These are phyloP conservation scores for Cicer bijugum DNA, from an alignment of 306 rosid genomes.

Conservation along the genomic window DNA sequence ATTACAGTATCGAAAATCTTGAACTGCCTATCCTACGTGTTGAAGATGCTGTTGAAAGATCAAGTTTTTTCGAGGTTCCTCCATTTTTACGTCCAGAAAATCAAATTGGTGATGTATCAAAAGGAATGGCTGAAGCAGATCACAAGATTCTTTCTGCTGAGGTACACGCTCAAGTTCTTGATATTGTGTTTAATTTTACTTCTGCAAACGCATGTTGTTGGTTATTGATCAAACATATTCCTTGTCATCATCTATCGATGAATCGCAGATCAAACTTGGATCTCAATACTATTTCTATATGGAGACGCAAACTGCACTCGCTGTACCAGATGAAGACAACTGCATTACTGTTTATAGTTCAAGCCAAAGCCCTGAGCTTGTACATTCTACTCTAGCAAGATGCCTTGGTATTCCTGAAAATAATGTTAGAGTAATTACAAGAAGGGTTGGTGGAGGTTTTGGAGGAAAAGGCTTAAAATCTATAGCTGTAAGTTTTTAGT, in stretches of 20 bases:
- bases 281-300: slow-evolving; percentile 92
- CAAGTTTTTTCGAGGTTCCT: slow-evolving; percentile 69
- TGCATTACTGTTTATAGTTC: slow-evolving; percentile 80
- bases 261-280: slow-evolving; percentile 71
- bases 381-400: slow-evolving; percentile 63
- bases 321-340: slow-evolving; percentile 91
- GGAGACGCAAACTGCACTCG: slow-evolving; percentile 92
- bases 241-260: slow-evolving; percentile 23
- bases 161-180: slow-evolving; percentile 49
- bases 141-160: slow-evolving; percentile 70
- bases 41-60: slow-evolving; percentile 79
- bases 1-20: slow-evolving; percentile 63
- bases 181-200: slow-evolving; percentile 31
- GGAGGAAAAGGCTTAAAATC: slow-evolving; percentile 74
- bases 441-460: slow-evolving; percentile 94
- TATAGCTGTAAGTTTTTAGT: slow-evolving; percentile 60
- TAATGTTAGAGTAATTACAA: slow-evolving; percentile 85
- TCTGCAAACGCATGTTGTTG: slow-evolving; percentile 8
- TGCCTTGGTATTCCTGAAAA: slow-evolving; percentile 79
- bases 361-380: slow-evolving; percentile 61
- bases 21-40: slow-evolving; percentile 73
- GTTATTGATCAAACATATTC: slow-evolving; percentile 7
- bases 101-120: slow-evolving; percentile 74
- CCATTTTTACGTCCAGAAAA: slow-evolving; percentile 53
- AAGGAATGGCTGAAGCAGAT: slow-evolving; percentile 90